Conservation (phyloP, 1,139 yeast genomes). For the Pichia sp. region DNA sequence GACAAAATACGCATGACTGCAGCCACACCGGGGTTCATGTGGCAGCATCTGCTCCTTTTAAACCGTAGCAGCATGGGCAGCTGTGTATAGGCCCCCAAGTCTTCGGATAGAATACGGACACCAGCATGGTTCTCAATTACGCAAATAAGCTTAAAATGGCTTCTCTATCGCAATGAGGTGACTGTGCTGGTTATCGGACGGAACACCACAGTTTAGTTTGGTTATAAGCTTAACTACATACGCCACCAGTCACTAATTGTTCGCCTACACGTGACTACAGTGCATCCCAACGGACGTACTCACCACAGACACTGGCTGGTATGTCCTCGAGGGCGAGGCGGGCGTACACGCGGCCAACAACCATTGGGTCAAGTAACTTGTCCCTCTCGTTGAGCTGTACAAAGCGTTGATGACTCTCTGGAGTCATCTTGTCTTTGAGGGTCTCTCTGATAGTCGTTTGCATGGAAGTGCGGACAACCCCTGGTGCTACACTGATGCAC, state of each 20-base stretch:
- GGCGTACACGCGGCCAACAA: conserved; percentile 65
- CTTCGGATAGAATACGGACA: too few relatives aligned
- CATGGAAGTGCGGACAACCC: conserved; percentile 88
- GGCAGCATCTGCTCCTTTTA: too few relatives aligned
- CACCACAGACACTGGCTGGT: conserved; percentile 49
- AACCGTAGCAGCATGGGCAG: too few relatives aligned
- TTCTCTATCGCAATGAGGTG: too few relatives aligned
- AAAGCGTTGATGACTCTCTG: conserved; percentile 50
- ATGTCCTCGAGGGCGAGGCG: conserved; percentile 57
- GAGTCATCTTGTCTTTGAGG: conserved; percentile 50
- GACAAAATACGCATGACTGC: too few relatives aligned
- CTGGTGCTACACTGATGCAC: conserved; percentile 78
- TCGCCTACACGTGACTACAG: not conserved
- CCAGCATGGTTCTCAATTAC: too few relatives aligned
- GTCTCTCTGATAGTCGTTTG: conserved; percentile 65
- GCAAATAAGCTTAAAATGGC: too few relatives aligned
- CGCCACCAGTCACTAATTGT: too few relatives aligned
- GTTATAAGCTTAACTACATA: too few relatives aligned
- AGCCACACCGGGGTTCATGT: too few relatives aligned
- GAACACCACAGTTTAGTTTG: too few relatives aligned
- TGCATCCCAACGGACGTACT: conserved; percentile 56
- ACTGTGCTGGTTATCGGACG: not conserved
- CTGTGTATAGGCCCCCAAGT: too few relatives aligned
- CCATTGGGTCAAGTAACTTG: conserved; percentile 53
- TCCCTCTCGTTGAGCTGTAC: conserved; percentile 48